Base-by-base conservation (phyloP, 2,329 filamentous ascomycete species). In the Cercospora canescens region DNA sequence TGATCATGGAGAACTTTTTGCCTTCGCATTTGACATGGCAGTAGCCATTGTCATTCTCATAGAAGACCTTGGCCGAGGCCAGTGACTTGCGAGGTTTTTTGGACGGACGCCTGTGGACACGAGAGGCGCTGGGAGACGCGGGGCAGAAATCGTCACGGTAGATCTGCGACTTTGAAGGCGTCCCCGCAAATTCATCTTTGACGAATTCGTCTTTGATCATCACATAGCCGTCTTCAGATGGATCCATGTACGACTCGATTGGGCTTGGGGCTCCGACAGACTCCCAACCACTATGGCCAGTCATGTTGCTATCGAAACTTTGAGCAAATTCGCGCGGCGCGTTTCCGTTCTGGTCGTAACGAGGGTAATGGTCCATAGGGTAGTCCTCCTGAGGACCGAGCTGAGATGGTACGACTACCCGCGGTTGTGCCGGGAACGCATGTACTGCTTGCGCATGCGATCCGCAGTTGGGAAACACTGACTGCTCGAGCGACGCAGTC, bases 321-420 rank as follows among this genome's bases (percentile, higher is more conserved):
- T 60, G 48, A 4, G 39, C 39, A n/a, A 67, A 64, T 8, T 41
- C 64, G 16, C 64, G 67, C 18, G 45, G 28, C 59, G 52, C 64
- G 54, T 34, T 67, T 35, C 9, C 63, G 45, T 34, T 55, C 67
- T 62, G 56, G 34, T 67, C 57, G 35, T 66, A 72, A 5, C 39
- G 60, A 1, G 63, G 32, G 54, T 67, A 70, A 3, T 69, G 54
- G 3, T 69, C 62, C 66, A 71, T 70, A 0, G 55, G 34, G 35
- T 70, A 73, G 45, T 68, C 69, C 5, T 72, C 68, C 39, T 68
- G 69, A 5, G 70, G 68, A 6, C 64, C 69, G 2, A 76, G 64
- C 35, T 74, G 68, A 1, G 73, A 72, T 11, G 73, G 74, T 7
- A 73, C 69, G 4, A 75, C 68, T 3, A 72, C 67, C 32, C 69